Base-by-base conservation (phyloP, 2,329 filamentous ascomycete genomes). In the Hypoxylon sp. region DNA sequence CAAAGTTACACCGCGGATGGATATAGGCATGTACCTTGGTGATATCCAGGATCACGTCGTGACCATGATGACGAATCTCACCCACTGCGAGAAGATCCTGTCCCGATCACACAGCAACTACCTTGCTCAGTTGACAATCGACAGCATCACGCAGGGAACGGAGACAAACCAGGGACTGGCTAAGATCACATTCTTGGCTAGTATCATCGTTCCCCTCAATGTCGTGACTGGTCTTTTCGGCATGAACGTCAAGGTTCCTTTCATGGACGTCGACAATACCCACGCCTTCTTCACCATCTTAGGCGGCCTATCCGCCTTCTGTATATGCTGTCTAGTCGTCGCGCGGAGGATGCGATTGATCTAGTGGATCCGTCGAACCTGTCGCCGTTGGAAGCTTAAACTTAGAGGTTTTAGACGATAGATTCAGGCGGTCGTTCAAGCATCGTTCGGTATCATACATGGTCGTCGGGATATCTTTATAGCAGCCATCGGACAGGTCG, bases 21-120 rank as follows among this genome's bases (percentile, higher is more conserved):
- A 99, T 78, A 97, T 99, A 72, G 96, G 95, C 22, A 89, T 99
- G 76, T 99, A 99, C 78, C 88, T 99, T 37, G 94, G 94, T 77
- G 96, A 99, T 82, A 98, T 99, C 72, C 96, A 99, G 81, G 96
- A 99, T 82, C 96, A 99, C 87, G 95, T 99, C 59, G 94, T 99
- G 66, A 99, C 96, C 50, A 98, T 98, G 95, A 97, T 97, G 88
- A 96, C 93, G 74, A 99, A 97, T 81, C 82, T 99, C 75, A 90
- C 90, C 0, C 96, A 99, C 79, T 98, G 97, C 74, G 96, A 99
- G 80, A 98, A 98, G 86, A 98, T 99, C 87, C 87, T 99, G 55
- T 95, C 92, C 30, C 92, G 96, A 22, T 92, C 93, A 1, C 96
- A 99, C 83, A 93, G 92, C 84, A 99, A 98, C 80, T 98, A 99